Evolutionary conservation across 2,329 filamentous ascomycete species (phyloP).

Genomic region (Podosphaera xanthii): DNA sequence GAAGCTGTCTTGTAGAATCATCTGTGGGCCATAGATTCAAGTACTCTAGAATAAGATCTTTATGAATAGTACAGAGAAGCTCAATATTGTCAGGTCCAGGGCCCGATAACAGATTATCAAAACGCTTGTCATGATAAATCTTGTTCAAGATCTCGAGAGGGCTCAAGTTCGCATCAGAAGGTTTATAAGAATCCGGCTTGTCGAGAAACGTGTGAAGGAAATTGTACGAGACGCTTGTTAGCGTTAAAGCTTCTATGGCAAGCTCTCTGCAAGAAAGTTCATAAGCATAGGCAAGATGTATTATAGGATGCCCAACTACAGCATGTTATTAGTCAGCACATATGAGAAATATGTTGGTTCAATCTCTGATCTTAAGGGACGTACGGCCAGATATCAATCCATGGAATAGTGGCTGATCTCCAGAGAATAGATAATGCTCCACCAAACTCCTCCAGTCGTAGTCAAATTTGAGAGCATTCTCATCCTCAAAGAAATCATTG

Average conservation of each 20-base stretch:
- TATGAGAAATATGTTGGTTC: not conserved
- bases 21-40: slow-evolving; percentile 71
- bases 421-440: slow-evolving; percentile 51
- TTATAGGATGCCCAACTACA: slow-evolving; percentile 69
- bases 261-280: slow-evolving; percentile 70
- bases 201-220: slow-evolving; percentile 47
- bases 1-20: slow-evolving; percentile 52
- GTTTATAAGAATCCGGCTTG: slow-evolving; percentile 44
- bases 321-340: not conserved
- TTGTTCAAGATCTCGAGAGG: slow-evolving; percentile 48
- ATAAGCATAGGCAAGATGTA: slow-evolving; percentile 83
- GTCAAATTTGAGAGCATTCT: slow-evolving; percentile 41
- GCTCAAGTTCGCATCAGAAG: slow-evolving; percentile 33
- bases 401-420: slow-evolving; percentile 58
- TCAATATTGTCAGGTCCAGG: slow-evolving; percentile 40
- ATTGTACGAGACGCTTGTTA: slow-evolving; percentile 36
- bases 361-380: slow-evolving; percentile 15
- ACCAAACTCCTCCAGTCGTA: slow-evolving; percentile 74
- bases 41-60: slow-evolving; percentile 55
- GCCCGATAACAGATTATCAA: slow-evolving; percentile 40
- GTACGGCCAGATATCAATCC: slow-evolving; percentile 56
- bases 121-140: slow-evolving; percentile 43
- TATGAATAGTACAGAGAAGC: slow-evolving; percentile 42
- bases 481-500: slow-evolving; percentile 89
- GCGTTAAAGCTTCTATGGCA: slow-evolving; percentile 65